Percentiles rank a stretch among this genome's conserved stretches.
Evolutionary conservation across 192 early-diverging fungal species (phyloP).

Genomic region (Entrophospora sp.): DNA sequence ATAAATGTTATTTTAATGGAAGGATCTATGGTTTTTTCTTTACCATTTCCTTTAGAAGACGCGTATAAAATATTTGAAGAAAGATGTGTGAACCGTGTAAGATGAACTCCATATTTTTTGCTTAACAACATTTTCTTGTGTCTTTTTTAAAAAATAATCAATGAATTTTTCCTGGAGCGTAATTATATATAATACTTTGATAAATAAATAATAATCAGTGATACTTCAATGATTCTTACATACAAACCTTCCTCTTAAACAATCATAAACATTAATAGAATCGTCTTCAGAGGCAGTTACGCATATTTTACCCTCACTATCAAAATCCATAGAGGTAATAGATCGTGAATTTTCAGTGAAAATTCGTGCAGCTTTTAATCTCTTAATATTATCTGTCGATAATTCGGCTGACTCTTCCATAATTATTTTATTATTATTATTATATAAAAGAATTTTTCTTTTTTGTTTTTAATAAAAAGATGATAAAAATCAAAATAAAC

Average conservation of each 20-base stretch:
- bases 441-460: no score
- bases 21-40: no score
- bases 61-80: constrained; percentile 74
- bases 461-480: no score
- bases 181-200: background rate
- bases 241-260: constrained; percentile 66
- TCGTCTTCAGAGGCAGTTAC: constrained; percentile 82
- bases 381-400: no score
- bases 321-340: constrained; percentile 80
- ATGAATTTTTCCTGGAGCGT: background rate
- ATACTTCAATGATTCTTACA: background rate
- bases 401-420: no score
- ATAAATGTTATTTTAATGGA: no score
- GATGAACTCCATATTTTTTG: constrained; percentile 91
- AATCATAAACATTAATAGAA: constrained; percentile 78
- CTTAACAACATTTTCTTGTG: constrained; percentile 68
- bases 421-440: no score
- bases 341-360: constrained; percentile 66
- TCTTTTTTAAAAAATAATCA: constrained; percentile 24
- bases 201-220: background rate
- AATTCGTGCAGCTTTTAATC: background rate
- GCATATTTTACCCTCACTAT: constrained; percentile 62
- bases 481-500: no score
- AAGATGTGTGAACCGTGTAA: constrained; percentile 83
- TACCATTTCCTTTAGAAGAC: constrained; percentile 89